Percentiles rank a stretch among this genome's conserved stretches.
Conservation (phyloP, 2,329 filamentous ascomycete genomes). For the Periconia digitata region DNA sequence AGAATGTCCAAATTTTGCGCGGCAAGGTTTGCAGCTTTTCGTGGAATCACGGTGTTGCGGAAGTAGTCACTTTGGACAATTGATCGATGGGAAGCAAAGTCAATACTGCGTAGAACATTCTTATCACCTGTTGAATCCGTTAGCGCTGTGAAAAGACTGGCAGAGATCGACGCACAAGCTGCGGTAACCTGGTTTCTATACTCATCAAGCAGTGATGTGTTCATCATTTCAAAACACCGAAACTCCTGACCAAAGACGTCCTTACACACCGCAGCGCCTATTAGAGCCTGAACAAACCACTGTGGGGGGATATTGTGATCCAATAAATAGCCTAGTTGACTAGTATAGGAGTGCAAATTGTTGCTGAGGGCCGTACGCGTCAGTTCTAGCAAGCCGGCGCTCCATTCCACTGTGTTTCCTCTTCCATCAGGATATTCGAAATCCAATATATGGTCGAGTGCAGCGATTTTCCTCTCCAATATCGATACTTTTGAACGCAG, state of each 20-base stretch:
- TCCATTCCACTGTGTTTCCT: neutral
- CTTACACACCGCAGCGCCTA: constrained; percentile 7
- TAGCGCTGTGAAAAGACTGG: too few species aligned
- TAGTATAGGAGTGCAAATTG: neutral
- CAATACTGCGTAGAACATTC: neutral
- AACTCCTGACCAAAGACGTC: constrained; percentile 6
- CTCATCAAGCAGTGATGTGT: constrained; percentile 7
- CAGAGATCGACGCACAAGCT: neutral
- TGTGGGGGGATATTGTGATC: neutral
- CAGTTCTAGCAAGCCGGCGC: neutral
- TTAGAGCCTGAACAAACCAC: constrained; percentile 4
- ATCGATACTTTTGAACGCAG: neutral
- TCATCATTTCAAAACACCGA: neutral
- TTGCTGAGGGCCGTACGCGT: neutral
- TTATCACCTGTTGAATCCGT: neutral
- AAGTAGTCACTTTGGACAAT: neutral
- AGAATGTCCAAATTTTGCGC: neutral
- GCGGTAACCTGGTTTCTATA: constrained; percentile 2
- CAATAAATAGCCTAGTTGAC: neutral
- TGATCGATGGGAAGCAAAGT: neutral
- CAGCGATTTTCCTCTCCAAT: neutral
- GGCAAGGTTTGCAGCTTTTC: neutral
- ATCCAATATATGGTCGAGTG: neutral
- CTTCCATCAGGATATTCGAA: neutral
- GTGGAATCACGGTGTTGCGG: neutral